Base-by-base conservation (phyloP, 352 stramenopile genomes). In the Globisporangium paroecandrum region DNA sequence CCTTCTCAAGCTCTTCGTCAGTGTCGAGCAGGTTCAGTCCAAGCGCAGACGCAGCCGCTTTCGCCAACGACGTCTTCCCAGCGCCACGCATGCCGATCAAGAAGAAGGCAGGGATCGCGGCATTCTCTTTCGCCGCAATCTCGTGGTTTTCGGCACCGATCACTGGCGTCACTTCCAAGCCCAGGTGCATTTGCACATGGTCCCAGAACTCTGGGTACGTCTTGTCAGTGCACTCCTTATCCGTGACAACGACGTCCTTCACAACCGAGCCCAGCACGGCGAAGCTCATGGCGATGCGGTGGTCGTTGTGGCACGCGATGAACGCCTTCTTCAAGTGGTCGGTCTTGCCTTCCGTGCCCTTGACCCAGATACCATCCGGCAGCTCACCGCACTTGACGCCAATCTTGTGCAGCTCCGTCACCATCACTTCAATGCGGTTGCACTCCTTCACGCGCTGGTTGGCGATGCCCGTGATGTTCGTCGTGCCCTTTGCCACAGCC, bases 211-310 rank as follows among this genome's bases (percentile, higher is more conserved):
- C 98, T 3, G 97, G 97, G 75, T 99, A 99, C 46, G 97, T 99
- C 83, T 99, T 99, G 64, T 95, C 91, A 6, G 96, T 99, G 77
- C 97, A 99, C 59, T 96, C 94, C 67, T 98, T 98, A 82, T 99
- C 97, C 64, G 96, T 91, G 75, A 99, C 98, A 51, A 96, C 89
- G 6, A 99, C 89, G 69, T 98, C 93, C 34, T 78, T 66, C 34
- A 90, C 83, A 6, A 98, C 94, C 15, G 96, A 86, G 9, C 86
- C 96, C 65, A 98, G 96, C 32, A 98, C 94, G 3, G 93, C 97
- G 76, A 99, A 99, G 67, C 95, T 98, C 97, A 99, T 99, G 24
- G 97, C 97, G 79, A 99, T 99, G 64, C 97, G 89, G 77, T 99
- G 97, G 82, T 99, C 97, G 69, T 99, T 98, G 80, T 99, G 98